phyloP scores from a whole-genome alignment of 495 filamentous ascomycete genomes.

The Glonium stellatum region DNA sequence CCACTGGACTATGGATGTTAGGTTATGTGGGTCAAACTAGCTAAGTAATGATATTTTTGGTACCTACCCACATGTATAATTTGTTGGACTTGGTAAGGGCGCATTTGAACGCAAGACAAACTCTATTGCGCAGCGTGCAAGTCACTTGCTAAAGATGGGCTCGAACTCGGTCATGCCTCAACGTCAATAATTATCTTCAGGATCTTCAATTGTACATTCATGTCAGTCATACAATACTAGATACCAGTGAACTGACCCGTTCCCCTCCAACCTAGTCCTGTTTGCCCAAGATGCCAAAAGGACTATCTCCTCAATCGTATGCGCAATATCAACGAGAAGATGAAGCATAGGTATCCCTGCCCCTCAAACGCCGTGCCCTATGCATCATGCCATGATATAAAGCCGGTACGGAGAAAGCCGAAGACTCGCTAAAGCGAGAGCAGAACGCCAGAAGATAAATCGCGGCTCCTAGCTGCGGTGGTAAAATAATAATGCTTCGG shows the following conservation, averaged over 20 bases:
- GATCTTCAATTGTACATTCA: not conserved
- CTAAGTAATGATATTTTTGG: no score
- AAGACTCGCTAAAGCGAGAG: not conserved
- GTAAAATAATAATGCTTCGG: no score
- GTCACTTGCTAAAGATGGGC: no score
- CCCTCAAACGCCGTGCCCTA: not conserved
- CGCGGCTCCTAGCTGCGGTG: no score
- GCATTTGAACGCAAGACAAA: no score
- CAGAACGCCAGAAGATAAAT: not conserved
- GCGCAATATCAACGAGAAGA: not conserved
- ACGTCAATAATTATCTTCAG: not conserved
- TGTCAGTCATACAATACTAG: not conserved
- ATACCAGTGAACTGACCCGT: not conserved
- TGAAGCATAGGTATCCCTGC: not conserved
- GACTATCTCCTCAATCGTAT: not conserved
- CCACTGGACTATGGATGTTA: no score
- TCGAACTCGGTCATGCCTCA: no score
- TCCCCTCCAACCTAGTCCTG: not conserved
- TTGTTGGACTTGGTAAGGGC: no score
- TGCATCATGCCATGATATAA: constrained; percentile 5
- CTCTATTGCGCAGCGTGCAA: no score
- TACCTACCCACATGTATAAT: no score
- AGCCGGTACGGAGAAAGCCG: not conserved
- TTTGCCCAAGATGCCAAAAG: not conserved
- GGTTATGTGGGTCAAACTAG: no score